Conservation (phyloP, 2,329 filamentous ascomycete genomes). For the Talaromyces sp. region DNA sequence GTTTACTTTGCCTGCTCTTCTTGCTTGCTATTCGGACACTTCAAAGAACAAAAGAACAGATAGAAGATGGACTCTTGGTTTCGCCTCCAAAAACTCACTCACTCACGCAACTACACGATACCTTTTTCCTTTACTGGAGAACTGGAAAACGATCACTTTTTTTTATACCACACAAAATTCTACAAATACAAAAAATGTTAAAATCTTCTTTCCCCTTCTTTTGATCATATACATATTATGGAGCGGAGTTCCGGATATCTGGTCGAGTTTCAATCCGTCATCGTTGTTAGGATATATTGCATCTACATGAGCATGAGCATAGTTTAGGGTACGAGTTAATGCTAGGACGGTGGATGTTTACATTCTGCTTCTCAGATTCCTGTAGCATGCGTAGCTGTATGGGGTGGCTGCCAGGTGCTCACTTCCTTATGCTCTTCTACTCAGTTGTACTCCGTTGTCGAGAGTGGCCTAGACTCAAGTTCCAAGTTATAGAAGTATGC, state of each 20-base stretch:
- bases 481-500: not conserved
- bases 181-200: constrained; percentile 52
- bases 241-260: constrained; percentile 19
- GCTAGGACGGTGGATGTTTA: constrained; percentile 9
- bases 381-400: not conserved
- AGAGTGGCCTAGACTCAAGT: not conserved
- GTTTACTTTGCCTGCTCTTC: constrained; percentile 23
- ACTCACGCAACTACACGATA: not conserved
- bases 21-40: constrained; percentile 16
- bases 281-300: not conserved
- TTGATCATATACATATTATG: constrained; percentile 10
- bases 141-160: constrained; percentile 6
- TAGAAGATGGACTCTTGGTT: constrained; percentile 50
- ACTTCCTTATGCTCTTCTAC: not conserved
- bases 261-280: not conserved
- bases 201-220: constrained; percentile 43
- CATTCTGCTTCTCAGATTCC: constrained; percentile 5
- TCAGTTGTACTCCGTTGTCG: too few relatives aligned
- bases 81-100: constrained; percentile 27
- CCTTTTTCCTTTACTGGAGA: not conserved
- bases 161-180: constrained; percentile 53
- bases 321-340: not conserved
- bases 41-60: constrained; percentile 34
- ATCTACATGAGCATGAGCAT: constrained; percentile 12
- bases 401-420: not conserved